These are phyloP conservation scores for Pseudozyma thailandica DNA, from an alignment of 1,284 basidiomycete genomes.

Conservation along the genomic window DNA sequence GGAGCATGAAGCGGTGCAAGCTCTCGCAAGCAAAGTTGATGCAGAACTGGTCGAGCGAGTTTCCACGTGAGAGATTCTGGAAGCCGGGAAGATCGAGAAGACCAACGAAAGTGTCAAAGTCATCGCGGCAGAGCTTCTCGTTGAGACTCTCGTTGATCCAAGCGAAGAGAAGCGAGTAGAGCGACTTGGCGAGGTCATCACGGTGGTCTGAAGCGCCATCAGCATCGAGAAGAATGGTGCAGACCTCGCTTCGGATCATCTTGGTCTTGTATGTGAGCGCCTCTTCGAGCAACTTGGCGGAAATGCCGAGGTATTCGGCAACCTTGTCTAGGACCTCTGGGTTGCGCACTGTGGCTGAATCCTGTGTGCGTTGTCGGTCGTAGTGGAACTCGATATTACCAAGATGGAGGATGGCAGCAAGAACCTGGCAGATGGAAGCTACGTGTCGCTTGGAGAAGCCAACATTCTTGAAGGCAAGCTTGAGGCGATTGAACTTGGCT, in stretches of 20 bases:
- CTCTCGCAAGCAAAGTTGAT: conserved; percentile 96
- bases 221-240: conserved; percentile 93
- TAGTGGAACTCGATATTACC: conserved; percentile 90
- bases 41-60: conserved; percentile 94
- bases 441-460: conserved; percentile 92
- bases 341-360: conserved; percentile 62
- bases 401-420: conserved; percentile 93
- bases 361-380: conserved; percentile 60
- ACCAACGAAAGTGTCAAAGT: conserved; percentile 81
- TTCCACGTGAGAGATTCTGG: conserved; percentile 74
- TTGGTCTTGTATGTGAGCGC: conserved; percentile 91
- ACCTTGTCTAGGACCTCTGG: conserved; percentile 80
- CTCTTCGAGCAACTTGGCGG: conserved; percentile 79
- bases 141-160: conserved; percentile 98
- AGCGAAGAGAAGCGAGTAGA: conserved; percentile 93
- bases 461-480: conserved; percentile 89
- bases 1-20: conserved; percentile 84
- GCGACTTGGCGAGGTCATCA: conserved; percentile 89
- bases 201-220: conserved; percentile 91
- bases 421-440: conserved; percentile 90
- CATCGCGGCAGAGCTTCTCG: conserved; percentile 75
- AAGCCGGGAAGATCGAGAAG: conserved; percentile 94
- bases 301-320: conserved; percentile 89
- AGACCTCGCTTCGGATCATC: conserved; percentile 90
- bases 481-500: conserved; percentile 87